Percentiles rank a stretch among this genome's conserved stretches.
Evolutionary conservation across 2,329 filamentous ascomycete species (phyloP).

Genomic region (Cordyceps militaris): DNA sequence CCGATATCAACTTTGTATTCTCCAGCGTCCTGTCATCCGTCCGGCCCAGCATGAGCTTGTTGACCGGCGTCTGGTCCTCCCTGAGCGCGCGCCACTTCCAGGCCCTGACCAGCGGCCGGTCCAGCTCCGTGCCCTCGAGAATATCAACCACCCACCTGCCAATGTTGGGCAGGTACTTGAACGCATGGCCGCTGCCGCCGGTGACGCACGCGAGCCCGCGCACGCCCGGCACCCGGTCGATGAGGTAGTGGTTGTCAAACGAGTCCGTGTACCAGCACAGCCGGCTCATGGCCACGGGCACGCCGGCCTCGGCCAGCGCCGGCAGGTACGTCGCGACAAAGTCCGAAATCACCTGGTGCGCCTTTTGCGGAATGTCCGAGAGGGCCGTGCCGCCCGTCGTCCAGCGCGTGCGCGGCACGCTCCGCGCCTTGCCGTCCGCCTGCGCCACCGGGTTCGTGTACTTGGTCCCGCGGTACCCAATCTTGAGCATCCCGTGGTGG

Average conservation of each 20-base stretch:
- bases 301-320: constrained; percentile 25
- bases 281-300: constrained; percentile 23
- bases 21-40: neutral
- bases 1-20: neutral
- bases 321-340: constrained; percentile 37
- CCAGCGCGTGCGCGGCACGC: constrained; percentile 34
- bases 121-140: constrained; percentile 31
- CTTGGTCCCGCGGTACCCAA: constrained; percentile 45
- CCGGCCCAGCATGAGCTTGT: constrained; percentile 1
- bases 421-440: constrained; percentile 30
- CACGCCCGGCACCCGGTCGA: constrained; percentile 39
- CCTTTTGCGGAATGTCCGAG: constrained; percentile 22
- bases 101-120: constrained; percentile 20
- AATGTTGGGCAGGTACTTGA: constrained; percentile 55
- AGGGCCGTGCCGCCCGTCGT: constrained; percentile 20
- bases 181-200: constrained; percentile 54
- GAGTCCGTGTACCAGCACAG: constrained; percentile 29
- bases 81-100: constrained; percentile 19
- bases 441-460: constrained; percentile 37
- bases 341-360: constrained; percentile 20
- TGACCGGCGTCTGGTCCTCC: neutral
- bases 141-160: constrained; percentile 47
- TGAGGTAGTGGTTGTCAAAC: constrained; percentile 27
- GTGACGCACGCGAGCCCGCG: constrained; percentile 54
- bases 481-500: constrained; percentile 37